Base-by-base conservation (phyloP, 495 filamentous ascomycete genomes). In the Lichenothelia convexa region DNA sequence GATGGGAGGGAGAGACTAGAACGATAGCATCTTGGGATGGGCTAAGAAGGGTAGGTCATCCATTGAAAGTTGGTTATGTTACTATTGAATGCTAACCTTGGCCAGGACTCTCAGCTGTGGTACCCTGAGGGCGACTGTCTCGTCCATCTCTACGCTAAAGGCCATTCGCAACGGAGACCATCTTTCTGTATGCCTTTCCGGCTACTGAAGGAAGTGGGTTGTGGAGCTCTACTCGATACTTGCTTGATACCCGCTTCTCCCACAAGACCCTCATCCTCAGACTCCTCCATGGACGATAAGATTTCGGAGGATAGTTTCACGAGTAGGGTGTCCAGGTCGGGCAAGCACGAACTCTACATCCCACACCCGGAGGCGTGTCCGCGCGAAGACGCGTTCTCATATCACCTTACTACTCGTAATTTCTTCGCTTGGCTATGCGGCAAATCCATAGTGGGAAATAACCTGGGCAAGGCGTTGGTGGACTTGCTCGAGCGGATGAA, bases 61-160 rank as follows among this genome's bases (percentile, higher is more conserved):
- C 11, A 13, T 13, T n/a, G 3, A 40, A 13, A n/a, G 7, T 30
- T 24, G 15, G 12, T 26, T 4, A 29, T 4, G 6, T 13, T 11
- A 5, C 17, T 35, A 44, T 34, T 35, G 40, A n/a, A 21, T 19
- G 7, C n/a, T 18, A 30, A 23, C 21, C 0, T 6, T 24, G 12
- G n/a, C n/a, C 24, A 68, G 64, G 75, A 80, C 48, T 55, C 65
- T 11, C 73, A 79, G 38, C 59, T 80, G 11, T 80, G 71, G 72
- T 61, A 59, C 50, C 55, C 61, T 0, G 52, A 68, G 38, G 75
- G 70, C 8, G 67, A 79, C 47, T 80, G 75, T 43, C 53, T 67
- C 1, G 60, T 80, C 1, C 59, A 78, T 50, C 58, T 80, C 4
- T 71, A 79, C 37, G 62, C 51, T 4, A 56, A 57, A 39, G 72